Evolutionary conservation across 352 stramenopile species (phyloP).

Genomic region (Pythium dissimile): DNA sequence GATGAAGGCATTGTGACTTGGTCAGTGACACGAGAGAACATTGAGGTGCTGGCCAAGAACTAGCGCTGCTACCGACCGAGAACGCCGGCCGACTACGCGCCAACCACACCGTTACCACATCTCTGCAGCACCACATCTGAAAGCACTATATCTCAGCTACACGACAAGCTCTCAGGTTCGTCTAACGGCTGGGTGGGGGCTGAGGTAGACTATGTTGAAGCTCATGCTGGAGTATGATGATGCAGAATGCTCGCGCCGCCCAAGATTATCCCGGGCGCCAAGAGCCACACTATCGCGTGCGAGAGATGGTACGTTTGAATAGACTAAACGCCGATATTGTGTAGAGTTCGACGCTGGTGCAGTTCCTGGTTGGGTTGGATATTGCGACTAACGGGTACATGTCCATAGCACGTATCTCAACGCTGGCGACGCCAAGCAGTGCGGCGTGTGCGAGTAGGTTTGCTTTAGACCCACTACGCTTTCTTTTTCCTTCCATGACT

Average conservation of each 20-base stretch:
- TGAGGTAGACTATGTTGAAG: neutral
- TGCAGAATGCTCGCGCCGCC: slow-evolving; percentile 14
- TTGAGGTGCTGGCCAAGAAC: too few relatives aligned
- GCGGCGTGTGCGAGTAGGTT: slow-evolving; percentile 72
- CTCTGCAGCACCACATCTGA: neutral
- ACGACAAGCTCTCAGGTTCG: neutral
- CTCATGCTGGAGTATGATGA: neutral
- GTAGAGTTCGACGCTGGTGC: too few relatives aligned
- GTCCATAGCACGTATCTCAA: slow-evolving; percentile 67
- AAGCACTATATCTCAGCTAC: neutral
- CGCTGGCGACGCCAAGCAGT: slow-evolving; percentile 38
- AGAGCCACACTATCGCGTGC: slow-evolving; percentile 53
- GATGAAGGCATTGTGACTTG: neutral
- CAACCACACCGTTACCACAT: neutral
- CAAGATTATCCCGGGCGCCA: slow-evolving; percentile 58
- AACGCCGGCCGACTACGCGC: neutral
- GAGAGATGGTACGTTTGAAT: slow-evolving; percentile 44
- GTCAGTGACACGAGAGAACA: neutral
- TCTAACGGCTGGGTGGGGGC: neutral
- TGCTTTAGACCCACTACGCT: too few relatives aligned
- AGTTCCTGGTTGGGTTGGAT: too few relatives aligned
- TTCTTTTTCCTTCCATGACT: too few relatives aligned
- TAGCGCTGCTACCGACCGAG: neutral
- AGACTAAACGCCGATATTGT: neutral
- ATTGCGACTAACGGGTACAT: neutral